Evolutionary conservation across 176 grass and related monocot genomes (phyloP), one percentile per base, ranked within the genome.

Genomic region (Ananas comosus): DNA sequence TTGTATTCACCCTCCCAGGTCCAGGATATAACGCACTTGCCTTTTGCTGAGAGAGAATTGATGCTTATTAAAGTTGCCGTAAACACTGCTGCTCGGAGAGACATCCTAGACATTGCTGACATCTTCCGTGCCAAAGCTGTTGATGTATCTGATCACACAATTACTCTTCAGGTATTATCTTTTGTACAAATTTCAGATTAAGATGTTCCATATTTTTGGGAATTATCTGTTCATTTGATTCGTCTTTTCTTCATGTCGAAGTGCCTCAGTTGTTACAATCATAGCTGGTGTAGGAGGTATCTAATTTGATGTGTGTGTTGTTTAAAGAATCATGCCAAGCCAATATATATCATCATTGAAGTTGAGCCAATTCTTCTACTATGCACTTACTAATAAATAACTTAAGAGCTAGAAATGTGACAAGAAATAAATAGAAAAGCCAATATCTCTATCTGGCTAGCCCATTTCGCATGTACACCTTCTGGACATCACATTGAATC

Each of bases 41-140:
- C 94, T 79, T 99, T 99, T 86, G 73, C 94, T 14, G 89, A 92
- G 74, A 80, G 94, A 87, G 94, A 97, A 77, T 65, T 97, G 65
- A 92, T 97, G 86, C 72, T 97, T 77, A 92, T 97, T 64, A 97
- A 97, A 70, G 82, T 97, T 70, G 88, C 94, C 64, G 94, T 81
- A 67, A 97, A 97, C 49, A 77, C 94, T 10, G 50, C 79, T 81
- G 94, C 89, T 75, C 85, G 94, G 63, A 90, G 94, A 69, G 89
- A 92, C 63, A 90, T 97, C 64, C 70, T 97, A 77, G 94, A 97
- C 64, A 90, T 97, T 72, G 86, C 86, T 53, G 80, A 92, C 61
- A 97, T 97, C 51, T 97, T 97, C 56, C 84, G 89, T 67, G 89
- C 94, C 72, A 89, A 81, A 81, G 72, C 84, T 78, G 69, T 97